Evolutionary conservation across 768 basidiomycete species (phyloP), one percentile per base, ranked within the genome.

Genomic region (Mycena sanguinolenta): DNA sequence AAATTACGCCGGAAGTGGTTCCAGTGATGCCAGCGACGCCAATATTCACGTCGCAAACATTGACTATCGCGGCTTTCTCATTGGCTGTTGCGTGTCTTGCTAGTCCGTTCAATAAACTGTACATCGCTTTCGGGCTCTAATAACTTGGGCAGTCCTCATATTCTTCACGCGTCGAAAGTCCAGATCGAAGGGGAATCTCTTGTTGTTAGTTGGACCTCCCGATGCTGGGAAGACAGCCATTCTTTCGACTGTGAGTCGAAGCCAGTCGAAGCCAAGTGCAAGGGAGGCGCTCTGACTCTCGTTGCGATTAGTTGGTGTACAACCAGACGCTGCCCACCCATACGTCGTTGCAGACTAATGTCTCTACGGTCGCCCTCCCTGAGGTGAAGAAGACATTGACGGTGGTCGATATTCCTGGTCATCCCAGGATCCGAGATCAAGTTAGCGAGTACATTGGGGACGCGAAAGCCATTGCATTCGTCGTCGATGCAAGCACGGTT

Each of bases 211-310:
- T 4, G 95, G 95, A 2, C 84, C 90, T 44, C 85, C 90, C 8
- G 93, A 95, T 79, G 88, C 89, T 1, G 95, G 95, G 55, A 96
- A 96, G 82, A 95, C 95, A 1, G 85, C 93, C 23, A 89, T 95
- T 44, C 77, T 95, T 58, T 90, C 92, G 27, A 84, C 87, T 70
- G 95, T 93, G 70, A 73, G 90, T 85, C 32, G 4, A 23, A 49
- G 7, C 49, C 46, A n/a, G n/a, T n/a, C n/a, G n/a, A n/a, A n/a
- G n/a, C 36, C 44, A 42, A 60, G 67, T 63, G n/a, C 25, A 54
- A 19, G 32, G 32, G n/a, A 34, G 28, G 39, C 10, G 7, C 52
- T 74, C 36, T 61, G 38, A 58, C 32, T 62, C 21, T 70, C 3
- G 49, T 38, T 19, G 61, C 63, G 61, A 95, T 63, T 63, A 95